Evolutionary conservation across 495 filamentous ascomycete species (phyloP), one percentile per base, ranked within the genome.

Genomic region (Glonium stellatum): DNA sequence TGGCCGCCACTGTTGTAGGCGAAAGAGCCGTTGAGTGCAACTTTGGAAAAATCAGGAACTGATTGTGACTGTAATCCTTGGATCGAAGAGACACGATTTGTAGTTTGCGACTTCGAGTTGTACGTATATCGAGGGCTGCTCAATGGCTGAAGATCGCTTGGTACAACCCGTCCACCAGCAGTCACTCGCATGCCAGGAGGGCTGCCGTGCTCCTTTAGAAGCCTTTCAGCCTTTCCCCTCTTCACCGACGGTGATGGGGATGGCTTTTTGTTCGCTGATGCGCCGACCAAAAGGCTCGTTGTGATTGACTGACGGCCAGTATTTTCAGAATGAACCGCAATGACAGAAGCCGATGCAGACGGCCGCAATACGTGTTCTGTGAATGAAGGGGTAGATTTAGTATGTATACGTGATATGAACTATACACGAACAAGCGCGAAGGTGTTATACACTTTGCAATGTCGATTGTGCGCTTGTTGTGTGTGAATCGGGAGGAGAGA

Each of bases 141-240:
- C 49, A 67, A 42, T 11, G 65, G 67, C 6, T 72, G 67, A 37
- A 74, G 60, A 56, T 74, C 72, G 53, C 64, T 80, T 4, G 83
- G 81, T 18, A 87, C 81, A 46, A 87, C 80, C 36, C 77, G 78
- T n/a, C 84, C 84, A 18, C 82, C 83, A 57, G 84, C 84, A 44
- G 83, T 86, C 49, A 87, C 84, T 39, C 83, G 78, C 53, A 85
- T 75, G 48, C 81, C 78, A 15, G 74, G 80, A 5, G 84, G 82
- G 22, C 83, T 84, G 1, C 79, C 76, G 65, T 86, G 82, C 57
- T 80, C 74, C 68, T 80, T 80, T 19, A 86, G 71, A 39, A 87
- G 69, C 18, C 62, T 60, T 55, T 76, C 73, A 15, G 69, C 71
- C 53, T 73, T 72, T 55, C 68, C 69, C 18, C 67, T 62, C 59